phyloP scores from a whole-genome alignment of 1,284 basidiomycete genomes.

The Schizophyllum amplum region DNA sequence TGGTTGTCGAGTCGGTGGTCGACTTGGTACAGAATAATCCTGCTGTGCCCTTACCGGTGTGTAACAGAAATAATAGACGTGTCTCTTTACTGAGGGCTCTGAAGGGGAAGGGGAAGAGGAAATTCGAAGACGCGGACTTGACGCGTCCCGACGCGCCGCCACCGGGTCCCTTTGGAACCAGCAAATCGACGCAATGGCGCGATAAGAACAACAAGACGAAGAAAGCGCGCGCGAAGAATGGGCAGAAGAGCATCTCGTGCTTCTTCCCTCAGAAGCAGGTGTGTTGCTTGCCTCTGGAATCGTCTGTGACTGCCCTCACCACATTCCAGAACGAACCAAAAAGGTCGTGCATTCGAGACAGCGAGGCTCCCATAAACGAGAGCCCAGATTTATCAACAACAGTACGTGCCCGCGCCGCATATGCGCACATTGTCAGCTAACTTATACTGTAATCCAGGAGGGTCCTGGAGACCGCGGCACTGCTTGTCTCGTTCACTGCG shows the following conservation, averaged over 20 bases:
- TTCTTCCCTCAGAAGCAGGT: conserved; percentile 3
- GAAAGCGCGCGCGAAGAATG: conserved; percentile 2
- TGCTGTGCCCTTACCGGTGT: no score
- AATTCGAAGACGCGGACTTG: conserved; percentile 2
- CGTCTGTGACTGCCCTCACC: background rate
- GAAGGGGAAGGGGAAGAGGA: background rate
- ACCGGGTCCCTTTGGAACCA: background rate
- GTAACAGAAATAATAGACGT: no score
- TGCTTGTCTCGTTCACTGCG: no score
- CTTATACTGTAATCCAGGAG: no score
- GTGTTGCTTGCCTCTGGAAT: background rate
- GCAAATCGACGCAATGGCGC: conserved; percentile 2
- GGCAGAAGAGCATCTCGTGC: conserved; percentile 2
- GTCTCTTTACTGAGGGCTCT: no score
- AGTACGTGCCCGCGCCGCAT: no score
- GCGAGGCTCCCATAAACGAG: background rate
- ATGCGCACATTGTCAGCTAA: no score
- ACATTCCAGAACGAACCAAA: background rate
- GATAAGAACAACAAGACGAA: conserved; percentile 5
- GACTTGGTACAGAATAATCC: no score
- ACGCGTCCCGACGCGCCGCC: conserved; percentile 3
- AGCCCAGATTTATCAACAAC: background rate
- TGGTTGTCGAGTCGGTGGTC: no score
- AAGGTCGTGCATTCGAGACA: no score
- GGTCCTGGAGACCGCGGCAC: no score